Conservation (phyloP, 257 asterid genomes). For the Gentiana straminea region DNA sequence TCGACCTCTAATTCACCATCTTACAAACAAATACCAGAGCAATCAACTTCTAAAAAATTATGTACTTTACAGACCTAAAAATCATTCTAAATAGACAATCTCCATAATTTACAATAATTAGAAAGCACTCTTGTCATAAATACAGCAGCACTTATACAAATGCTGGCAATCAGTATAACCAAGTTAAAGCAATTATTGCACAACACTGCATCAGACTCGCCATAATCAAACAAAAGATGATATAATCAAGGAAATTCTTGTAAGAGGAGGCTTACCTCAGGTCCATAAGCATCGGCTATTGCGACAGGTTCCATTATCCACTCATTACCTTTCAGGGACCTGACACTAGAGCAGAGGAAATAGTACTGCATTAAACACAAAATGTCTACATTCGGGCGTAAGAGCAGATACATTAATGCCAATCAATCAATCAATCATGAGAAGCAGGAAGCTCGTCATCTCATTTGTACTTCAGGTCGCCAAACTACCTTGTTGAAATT, state of each 20-base stretch:
- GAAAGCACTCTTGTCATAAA: no score
- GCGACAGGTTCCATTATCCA: constrained; percentile 91
- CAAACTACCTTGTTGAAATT: constrained; percentile 68
- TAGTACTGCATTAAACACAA: constrained; percentile 11
- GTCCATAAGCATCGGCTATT: constrained; percentile 80
- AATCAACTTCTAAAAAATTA: no score
- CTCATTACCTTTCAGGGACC: constrained; percentile 61
- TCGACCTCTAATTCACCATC: no score
- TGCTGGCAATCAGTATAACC: no score
- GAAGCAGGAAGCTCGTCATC: background rate
- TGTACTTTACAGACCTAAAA: no score
- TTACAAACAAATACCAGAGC: no score
- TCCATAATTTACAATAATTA: no score
- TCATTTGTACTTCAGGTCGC: constrained; percentile 4
- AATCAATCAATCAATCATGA: background rate
- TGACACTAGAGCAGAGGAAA: constrained; percentile 40
- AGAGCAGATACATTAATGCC: background rate
- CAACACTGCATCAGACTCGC: no score
- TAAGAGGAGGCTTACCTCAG: constrained; percentile 48
- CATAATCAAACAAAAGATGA: background rate
- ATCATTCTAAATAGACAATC: no score
- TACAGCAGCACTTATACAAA: no score
- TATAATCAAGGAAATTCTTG: background rate
- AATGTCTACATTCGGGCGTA: constrained; percentile 8
- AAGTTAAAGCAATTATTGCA: no score